Base-by-base conservation (phyloP, 768 basidiomycete species). In the Sporobolomyces phaffii region DNA sequence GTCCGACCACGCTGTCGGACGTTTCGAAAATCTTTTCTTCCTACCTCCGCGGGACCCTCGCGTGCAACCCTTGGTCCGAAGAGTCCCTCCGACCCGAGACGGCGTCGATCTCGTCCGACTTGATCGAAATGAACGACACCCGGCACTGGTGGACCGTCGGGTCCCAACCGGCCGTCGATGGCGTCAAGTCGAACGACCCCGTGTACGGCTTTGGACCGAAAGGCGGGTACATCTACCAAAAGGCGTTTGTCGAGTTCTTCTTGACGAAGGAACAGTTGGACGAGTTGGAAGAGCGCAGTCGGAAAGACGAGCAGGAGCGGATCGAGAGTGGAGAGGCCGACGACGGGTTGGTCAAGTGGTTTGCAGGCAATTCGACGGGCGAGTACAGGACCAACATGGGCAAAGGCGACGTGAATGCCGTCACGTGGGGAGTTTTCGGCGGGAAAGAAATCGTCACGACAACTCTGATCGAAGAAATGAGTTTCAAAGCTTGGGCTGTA, bases 381-480 rank as follows among this genome's bases (percentile, higher is more conserved):
- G 87, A 90, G 53, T 85, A 82, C 66, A 80, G 81, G 70, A 91
- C 85, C 17, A 98, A 96, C 76, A 84, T 94, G 28, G 81, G 83
- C 1, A 84, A 87, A 50, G 85, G 84, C 38, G 87, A 85, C 18
- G 84, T 89, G 62, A 97, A 97, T 77, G 93, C 92, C 0, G 96
- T 99, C 10, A 99, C 96, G 1, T 99, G 96, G 96, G 96, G 93
- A 62, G 87, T 98, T 9, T 99, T 99, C 77, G 90, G 92, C 0
- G 96, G 91, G 0, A 89, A 96, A 76, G 96, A 99, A 78, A 87
- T 99, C 50, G 84, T 87, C 2, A 94, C 97, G 75, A 90, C 94
- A 8, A 99, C 96, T 0, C 91, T 98, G 72, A 98, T 99, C 40
- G 96, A 97, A 75, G 84, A 84, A 54, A 88, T 91, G 75, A 94